Base-by-base conservation (phyloP, 2,329 filamentous ascomycete genomes). In the Phialocephala sp. region DNA sequence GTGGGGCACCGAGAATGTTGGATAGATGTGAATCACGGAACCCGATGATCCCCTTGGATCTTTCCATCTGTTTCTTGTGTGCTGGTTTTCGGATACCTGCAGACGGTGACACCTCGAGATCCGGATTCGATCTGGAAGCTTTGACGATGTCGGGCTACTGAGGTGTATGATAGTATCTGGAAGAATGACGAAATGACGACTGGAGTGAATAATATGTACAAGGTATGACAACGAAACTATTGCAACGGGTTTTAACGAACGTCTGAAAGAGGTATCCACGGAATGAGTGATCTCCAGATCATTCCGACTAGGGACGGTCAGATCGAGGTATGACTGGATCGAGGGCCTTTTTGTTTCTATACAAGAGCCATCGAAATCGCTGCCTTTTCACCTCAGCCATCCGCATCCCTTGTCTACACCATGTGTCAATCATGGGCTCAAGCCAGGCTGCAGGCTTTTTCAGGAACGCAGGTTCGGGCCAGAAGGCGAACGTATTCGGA, bases 81-180 rank as follows among this genome's bases (percentile, higher is more conserved):
- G 41, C 45, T 60, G 57, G 55, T 39, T 43, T 6, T 60, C 65
- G 67, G 67, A 61, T 62, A 66, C 37, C 56, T 67, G 67, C 68
- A 69, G 62, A 22, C 54, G 20, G 62, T 69, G 59, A 60, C 60
- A 64, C 62, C 59, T 36, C 8, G 36, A 54, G 52, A 47, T 56
- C 45, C 15, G 15, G 52, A 22, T 52, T 39, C n/a, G 20, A 20
- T 37, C 27, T 15, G 2, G 52, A 11, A 35, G 14, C 18, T 37
- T 57, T 36, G 20, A 24, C 55, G 24, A 57, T 14, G 35, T 36
- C 14, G 36, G 27, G 15, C n/a, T 55, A 55, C 35, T 36, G 27
- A 24, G 20, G 37, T 36, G 52, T 32, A 57, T 18, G 27, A 55
- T 24, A 37, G 45, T 50, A 6, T 35, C 20, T 3, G 8, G 43